These are phyloP conservation scores for Hordeum vulgare DNA, from an alignment of 176 grass and related monocot genomes.

Conservation along the genomic window DNA sequence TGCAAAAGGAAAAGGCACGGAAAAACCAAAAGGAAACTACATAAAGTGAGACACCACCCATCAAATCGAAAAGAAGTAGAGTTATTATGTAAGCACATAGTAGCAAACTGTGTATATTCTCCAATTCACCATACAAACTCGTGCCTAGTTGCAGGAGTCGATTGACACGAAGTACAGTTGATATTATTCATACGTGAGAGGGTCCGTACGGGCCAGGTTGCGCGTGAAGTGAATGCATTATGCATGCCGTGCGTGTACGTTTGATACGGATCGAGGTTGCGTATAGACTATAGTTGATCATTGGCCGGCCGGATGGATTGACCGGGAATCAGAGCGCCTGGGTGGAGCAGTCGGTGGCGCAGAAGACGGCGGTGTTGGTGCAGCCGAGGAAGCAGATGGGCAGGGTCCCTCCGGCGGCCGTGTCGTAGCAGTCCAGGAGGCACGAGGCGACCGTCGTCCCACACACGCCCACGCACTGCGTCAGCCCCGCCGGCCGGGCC, in stretches of 20 bases:
- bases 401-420: not conserved
- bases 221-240: not conserved
- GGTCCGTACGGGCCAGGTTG: no score
- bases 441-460: not conserved
- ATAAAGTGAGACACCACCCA: no score
- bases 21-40: no score
- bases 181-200: no score
- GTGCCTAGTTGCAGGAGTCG: not conserved
- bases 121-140: not conserved
- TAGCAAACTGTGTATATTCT: not conserved
- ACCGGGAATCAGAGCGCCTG: not conserved
- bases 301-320: not conserved
- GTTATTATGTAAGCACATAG: no score
- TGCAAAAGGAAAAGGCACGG: no score
- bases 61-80: no score
- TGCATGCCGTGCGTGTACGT: not conserved
- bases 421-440: conserved; percentile 16
- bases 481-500: not conserved
- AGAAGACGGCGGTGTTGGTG: conserved; percentile 12
- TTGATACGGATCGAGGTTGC: not conserved
- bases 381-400: conserved; percentile 33
- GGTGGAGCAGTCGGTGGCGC: conserved; percentile 18
- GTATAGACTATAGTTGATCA: no score
- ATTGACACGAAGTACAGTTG: not conserved
- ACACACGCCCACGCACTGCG: conserved; percentile 18